These are phyloP conservation scores for Fomes fomentarius DNA, from an alignment of 1,284 basidiomycete species.

Conservation along the genomic window DNA sequence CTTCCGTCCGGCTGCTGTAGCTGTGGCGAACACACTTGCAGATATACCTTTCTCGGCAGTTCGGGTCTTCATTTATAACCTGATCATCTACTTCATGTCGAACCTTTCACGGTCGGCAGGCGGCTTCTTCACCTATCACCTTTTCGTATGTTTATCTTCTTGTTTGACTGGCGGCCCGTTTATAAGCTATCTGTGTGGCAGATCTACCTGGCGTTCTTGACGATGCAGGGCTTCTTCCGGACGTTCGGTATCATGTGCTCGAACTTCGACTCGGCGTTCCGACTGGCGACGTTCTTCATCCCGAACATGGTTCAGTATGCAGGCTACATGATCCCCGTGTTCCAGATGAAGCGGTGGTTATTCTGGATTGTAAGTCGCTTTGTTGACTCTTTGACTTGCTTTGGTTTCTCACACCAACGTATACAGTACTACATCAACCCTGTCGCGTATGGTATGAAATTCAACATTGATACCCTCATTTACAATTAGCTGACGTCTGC, in stretches of 20 bases:
- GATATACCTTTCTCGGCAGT: conserved; percentile 77
- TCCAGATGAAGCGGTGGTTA: conserved; percentile 85
- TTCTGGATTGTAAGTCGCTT: conserved; percentile 74
- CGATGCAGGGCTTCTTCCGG: conserved; percentile 79
- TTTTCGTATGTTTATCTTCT: conserved; percentile 46
- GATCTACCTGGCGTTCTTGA: conserved; percentile 59
- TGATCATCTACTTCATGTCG: conserved; percentile 80
- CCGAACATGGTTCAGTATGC: conserved; percentile 67
- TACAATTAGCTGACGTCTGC: background rate
- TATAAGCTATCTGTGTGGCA: conserved; percentile 1
- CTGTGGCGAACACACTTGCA: conserved; percentile 74
- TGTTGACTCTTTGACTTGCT: background rate
- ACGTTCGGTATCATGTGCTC: conserved; percentile 67
- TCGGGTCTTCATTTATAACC: conserved; percentile 65
- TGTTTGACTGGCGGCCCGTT: too few species aligned
- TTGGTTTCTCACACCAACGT: background rate
- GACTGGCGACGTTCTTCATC: conserved; percentile 62
- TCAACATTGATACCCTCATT: too few species aligned
- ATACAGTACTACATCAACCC: conserved; percentile 76
- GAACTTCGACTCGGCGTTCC: conserved; percentile 69
- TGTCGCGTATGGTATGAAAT: conserved; percentile 64
- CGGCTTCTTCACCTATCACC: conserved; percentile 74
- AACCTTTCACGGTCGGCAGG: conserved; percentile 61
- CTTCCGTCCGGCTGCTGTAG: conserved; percentile 78
- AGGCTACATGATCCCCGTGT: conserved; percentile 76